phyloP scores from a whole-genome alignment of 2,329 filamentous ascomycete genomes.

The Didymella pomorum region DNA sequence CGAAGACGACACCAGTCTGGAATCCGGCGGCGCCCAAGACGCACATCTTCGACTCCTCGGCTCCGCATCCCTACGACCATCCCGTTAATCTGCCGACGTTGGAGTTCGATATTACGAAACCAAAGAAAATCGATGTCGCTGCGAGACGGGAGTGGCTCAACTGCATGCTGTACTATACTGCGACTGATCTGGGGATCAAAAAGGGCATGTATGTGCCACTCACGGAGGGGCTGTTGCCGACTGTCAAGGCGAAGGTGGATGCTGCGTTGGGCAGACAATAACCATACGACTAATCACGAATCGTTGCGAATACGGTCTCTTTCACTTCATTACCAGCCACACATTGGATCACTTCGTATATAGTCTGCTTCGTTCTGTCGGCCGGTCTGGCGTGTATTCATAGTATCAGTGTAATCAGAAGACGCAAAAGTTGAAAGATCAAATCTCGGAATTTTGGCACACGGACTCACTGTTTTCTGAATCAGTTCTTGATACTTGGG shows the following conservation, averaged over 20 bases:
- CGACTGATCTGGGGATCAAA: constrained; percentile 36
- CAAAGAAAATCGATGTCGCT: constrained; percentile 30
- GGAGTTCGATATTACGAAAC: constrained; percentile 20
- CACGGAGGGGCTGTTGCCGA: constrained; percentile 29
- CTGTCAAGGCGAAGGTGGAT: constrained; percentile 30
- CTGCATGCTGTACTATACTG: constrained; percentile 35
- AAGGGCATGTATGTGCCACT: constrained; percentile 38
- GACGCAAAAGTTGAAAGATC: no score
- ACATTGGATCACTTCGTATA: background rate
- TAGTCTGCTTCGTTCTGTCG: background rate
- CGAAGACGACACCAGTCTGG: background rate
- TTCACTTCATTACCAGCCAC: background rate
- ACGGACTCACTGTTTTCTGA: no score
- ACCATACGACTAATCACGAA: no score
- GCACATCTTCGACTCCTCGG: constrained; percentile 34
- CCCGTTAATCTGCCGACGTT: constrained; percentile 16
- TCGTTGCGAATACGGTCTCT: no score
- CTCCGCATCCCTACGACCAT: constrained; percentile 32
- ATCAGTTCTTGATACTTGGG: no score
- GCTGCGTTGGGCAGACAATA: constrained; percentile 12
- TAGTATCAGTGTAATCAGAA: background rate
- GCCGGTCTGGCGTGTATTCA: background rate
- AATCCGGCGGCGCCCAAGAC: constrained; percentile 3
- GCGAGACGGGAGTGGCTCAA: constrained; percentile 40
- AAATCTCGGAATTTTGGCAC: no score